phyloP scores from a whole-genome alignment of 257 asterid species.

The Anisodus acutangulus region DNA sequence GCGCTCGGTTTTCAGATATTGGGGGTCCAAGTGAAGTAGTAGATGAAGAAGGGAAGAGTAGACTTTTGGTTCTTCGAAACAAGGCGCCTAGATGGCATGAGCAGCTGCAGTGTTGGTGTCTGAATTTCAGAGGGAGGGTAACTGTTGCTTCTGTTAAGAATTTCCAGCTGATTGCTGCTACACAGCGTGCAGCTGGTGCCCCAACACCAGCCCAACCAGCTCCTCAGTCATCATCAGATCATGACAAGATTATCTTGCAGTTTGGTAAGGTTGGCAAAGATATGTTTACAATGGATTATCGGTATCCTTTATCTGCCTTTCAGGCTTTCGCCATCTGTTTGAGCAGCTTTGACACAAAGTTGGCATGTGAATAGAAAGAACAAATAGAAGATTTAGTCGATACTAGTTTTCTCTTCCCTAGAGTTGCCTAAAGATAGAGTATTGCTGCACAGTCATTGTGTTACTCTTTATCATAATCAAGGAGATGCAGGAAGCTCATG shows the following conservation, averaged over 20 bases:
- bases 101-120: slow-evolving; percentile 91
- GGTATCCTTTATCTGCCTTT: slow-evolving; percentile 82
- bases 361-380: slow-evolving; percentile 81
- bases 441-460: background rate
- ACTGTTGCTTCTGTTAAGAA: slow-evolving; percentile 93
- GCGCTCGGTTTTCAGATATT: slow-evolving; percentile 70
- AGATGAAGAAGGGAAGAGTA: slow-evolving; percentile 43
- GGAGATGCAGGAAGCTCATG: slow-evolving; percentile 23
- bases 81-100: slow-evolving; percentile 93
- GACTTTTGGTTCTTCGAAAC: slow-evolving; percentile 66
- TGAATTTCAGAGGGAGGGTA: slow-evolving; percentile 84
- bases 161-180: slow-evolving; percentile 76
- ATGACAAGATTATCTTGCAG: slow-evolving; percentile 78
- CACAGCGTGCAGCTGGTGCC: slow-evolving; percentile 50
- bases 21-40: slow-evolving; percentile 55
- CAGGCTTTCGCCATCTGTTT: slow-evolving; percentile 89
- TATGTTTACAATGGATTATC: slow-evolving; percentile 91
- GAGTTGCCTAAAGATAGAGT: background rate
- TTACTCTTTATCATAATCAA: background rate
- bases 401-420: slow-evolving; percentile 21
- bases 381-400: slow-evolving; percentile 37
- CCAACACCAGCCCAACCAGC: slow-evolving; percentile 56
- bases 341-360: slow-evolving; percentile 85
- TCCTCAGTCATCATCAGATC: slow-evolving; percentile 59
- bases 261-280: slow-evolving; percentile 90